Percentiles rank a stretch among this genome's conserved stretches.
Evolutionary conservation across 352 stramenopile species (phyloP).

Genomic region (Halophytophthora polymorphica): DNA sequence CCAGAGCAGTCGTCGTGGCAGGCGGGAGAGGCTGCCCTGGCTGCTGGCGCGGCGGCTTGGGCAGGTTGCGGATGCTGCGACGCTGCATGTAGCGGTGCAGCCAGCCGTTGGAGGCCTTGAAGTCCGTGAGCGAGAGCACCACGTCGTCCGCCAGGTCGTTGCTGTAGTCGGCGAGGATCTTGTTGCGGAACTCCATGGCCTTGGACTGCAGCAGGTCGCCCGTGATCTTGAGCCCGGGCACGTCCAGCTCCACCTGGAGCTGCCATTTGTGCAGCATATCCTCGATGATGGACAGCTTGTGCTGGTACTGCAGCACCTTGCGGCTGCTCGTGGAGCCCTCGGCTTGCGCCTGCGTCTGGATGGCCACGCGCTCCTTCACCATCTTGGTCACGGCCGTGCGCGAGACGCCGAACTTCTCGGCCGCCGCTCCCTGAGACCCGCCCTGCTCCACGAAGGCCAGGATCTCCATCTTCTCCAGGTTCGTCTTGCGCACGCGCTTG

Average conservation of each 20-base stretch:
- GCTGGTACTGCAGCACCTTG: slow-evolving; percentile 81
- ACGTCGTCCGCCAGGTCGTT: slow-evolving; percentile 67
- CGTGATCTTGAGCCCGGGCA: slow-evolving; percentile 64
- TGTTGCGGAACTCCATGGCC: slow-evolving; percentile 80
- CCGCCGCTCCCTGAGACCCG: slow-evolving; percentile 68
- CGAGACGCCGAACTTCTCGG: slow-evolving; percentile 80
- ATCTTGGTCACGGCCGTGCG: slow-evolving; percentile 84
- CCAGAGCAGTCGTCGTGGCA: background rate
- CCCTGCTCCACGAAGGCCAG: slow-evolving; percentile 76
- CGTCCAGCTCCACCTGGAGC: slow-evolving; percentile 70
- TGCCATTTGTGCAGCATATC: slow-evolving; percentile 88
- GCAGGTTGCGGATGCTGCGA: slow-evolving; percentile 59
- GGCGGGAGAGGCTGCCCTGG: slow-evolving; percentile 10
- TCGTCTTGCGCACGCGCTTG: slow-evolving; percentile 73
- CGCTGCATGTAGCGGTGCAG: slow-evolving; percentile 75
- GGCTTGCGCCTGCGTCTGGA: slow-evolving; percentile 62
- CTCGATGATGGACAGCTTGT: slow-evolving; percentile 83
- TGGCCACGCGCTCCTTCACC: slow-evolving; percentile 79
- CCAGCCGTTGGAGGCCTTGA: slow-evolving; percentile 85
- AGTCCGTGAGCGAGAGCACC: slow-evolving; percentile 74
- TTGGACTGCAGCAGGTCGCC: slow-evolving; percentile 75
- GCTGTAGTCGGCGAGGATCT: slow-evolving; percentile 71
- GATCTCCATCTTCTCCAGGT: slow-evolving; percentile 84
- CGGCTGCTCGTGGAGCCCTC: slow-evolving; percentile 62
- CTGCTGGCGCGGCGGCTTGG: slow-evolving; percentile 38